Base-by-base conservation (phyloP, 345 rosid species). In the Passiflora organensis region DNA sequence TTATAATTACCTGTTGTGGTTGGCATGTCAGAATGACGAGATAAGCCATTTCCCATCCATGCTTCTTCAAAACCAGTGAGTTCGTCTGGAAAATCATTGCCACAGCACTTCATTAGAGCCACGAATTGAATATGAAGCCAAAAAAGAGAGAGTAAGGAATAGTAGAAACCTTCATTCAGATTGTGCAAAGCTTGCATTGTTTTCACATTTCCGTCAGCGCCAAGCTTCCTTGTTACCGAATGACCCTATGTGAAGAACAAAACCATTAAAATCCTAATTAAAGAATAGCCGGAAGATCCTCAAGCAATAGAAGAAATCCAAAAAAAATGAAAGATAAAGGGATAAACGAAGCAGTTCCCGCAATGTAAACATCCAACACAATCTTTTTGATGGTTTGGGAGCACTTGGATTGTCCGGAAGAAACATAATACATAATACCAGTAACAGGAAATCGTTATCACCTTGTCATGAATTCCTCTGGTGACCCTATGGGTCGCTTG, bases 391-490 rank as follows among this genome's bases (percentile, higher is more conserved):
- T 18, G 37, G 20, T 17, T 6, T 44, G 43, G 45, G 34, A 58
- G 2, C 10, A 21, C 13, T 15, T 15, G 13, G 1, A 25, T 41
- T 21, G 38, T 25, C 3, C 36, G 5, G 4, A 24, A 47, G n/a
- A 3, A 13, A 17, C 13, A 55, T 22, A n/a, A n/a, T n/a, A n/a
- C 10, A 9, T 37, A 11, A 11, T 44, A 56, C 24, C 6, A 12
- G 16, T n/a, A 20, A 19, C 17, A 42, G 44, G 23, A 41, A 34
- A 39, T 18, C 28, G 37, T 10, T 54, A 41, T 72, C 41, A 86
- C 97, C 85, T 84, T 84, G 64, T 88, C 90, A 53, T 82, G 74
- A 49, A 91, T 84, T 51, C 91, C 95, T 76, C 89, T 75, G 0
- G 94, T 82, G 65, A 88, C 78, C 61, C 81, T 81, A 70, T 91